These are phyloP conservation scores for Herpetomonas samuelpessoai DNA, from an alignment of 208 protist species.

Conservation along the genomic window DNA sequence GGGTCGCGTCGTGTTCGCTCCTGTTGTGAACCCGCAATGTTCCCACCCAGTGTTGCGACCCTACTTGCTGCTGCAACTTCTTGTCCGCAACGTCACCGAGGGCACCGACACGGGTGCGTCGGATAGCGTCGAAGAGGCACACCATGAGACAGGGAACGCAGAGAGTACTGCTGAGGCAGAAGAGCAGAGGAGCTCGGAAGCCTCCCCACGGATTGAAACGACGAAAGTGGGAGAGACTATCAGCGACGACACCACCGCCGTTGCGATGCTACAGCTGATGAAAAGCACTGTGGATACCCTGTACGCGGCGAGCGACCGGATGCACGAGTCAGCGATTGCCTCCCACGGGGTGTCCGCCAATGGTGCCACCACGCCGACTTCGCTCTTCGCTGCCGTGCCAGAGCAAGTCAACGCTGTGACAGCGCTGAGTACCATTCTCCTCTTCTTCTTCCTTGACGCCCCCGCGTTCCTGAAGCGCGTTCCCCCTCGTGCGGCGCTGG, in stretches of 20 bases:
- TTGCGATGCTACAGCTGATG: neutral
- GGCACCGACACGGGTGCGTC: too few species aligned
- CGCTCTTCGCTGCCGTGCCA: neutral
- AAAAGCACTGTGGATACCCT: neutral
- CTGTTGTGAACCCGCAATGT: neutral
- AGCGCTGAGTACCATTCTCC: constrained; percentile 12
- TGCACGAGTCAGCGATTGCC: neutral
- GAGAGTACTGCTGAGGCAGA: neutral
- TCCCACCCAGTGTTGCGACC: neutral
- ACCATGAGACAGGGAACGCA: neutral
- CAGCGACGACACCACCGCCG: neutral
- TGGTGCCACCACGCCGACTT: neutral
- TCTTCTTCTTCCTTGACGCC: constrained; percentile 38
- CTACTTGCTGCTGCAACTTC: neutral
- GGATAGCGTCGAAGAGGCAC: too few species aligned
- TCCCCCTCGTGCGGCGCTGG: constrained; percentile 22
- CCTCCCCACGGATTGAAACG: too few species aligned
- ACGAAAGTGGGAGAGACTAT: neutral
- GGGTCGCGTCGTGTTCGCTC: constrained; percentile 2
- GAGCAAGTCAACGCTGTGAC: neutral
- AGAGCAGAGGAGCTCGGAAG: neutral
- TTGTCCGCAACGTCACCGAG: neutral
- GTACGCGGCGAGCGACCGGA: neutral
- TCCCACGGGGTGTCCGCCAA: neutral
- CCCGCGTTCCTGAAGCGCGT: constrained; percentile 23